Percentiles rank a stretch among this genome's conserved stretches.
Evolutionary conservation across 1,139 yeast genomes (phyloP).

Genomic region (Fermentozyma sake): DNA sequence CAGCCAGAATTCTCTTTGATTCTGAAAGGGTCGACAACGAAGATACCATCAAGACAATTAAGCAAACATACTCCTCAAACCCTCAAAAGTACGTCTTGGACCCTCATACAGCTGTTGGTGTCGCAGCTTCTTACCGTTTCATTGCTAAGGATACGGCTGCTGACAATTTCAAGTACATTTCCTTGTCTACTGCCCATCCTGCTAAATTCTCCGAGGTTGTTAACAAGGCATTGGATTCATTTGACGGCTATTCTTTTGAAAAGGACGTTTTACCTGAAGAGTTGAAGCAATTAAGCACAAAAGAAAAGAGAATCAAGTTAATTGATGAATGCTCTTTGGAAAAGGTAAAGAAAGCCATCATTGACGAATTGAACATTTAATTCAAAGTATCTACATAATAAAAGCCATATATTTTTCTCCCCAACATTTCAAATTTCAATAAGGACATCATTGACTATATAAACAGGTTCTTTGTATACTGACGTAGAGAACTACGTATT

Average conservation of each 20-base stretch:
- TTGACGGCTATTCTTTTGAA: slow-evolving; percentile 78
- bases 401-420: too few relatives aligned
- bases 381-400: too few relatives aligned
- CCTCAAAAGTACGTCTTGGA: slow-evolving; percentile 80
- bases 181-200: slow-evolving; percentile 96
- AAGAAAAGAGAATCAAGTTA: slow-evolving; percentile 72
- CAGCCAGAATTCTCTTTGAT: slow-evolving; percentile 66
- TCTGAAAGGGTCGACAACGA: slow-evolving; percentile 78
- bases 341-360: slow-evolving; percentile 68
- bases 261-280: slow-evolving; percentile 85
- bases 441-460: too few relatives aligned
- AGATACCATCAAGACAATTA: slow-evolving; percentile 75
- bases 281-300: slow-evolving; percentile 62
- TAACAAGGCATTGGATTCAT: slow-evolving; percentile 63
- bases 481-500: too few relatives aligned
- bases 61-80: slow-evolving; percentile 51
- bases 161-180: slow-evolving; percentile 53
- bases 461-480: too few relatives aligned
- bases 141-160: slow-evolving; percentile 45
- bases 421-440: too few relatives aligned
- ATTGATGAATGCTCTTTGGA: slow-evolving; percentile 73
- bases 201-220: slow-evolving; percentile 98
- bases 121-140: slow-evolving; percentile 66
- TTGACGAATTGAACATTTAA: slow-evolving; percentile 59
- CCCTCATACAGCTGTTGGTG: slow-evolving; percentile 96